Evolutionary conservation across 371 early-diverging fungal genomes (phyloP).

Genomic region (Mucor irregularis): DNA sequence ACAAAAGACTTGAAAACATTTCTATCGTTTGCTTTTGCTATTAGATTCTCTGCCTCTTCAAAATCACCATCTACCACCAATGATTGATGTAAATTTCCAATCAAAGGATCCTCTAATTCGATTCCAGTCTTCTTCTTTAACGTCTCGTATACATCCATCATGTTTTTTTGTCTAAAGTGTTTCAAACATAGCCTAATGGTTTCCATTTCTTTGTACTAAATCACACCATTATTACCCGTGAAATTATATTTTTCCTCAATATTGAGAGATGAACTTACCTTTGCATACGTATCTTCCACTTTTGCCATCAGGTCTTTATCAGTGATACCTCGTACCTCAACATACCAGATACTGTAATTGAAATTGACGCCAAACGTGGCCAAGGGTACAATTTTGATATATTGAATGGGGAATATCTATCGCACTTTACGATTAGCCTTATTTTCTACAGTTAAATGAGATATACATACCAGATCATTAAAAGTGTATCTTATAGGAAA

Average conservation of each 20-base stretch:
- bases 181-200: constrained; percentile 85
- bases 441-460: not conserved
- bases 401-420: constrained; percentile 80
- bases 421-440: not conserved
- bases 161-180: constrained; percentile 84
- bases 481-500: constrained; percentile 74
- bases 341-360: constrained; percentile 96
- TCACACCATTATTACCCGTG: not conserved
- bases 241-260: not conserved
- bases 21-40: constrained; percentile 57
- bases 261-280: constrained; percentile 44
- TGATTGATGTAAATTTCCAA: constrained; percentile 69
- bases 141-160: constrained; percentile 67
- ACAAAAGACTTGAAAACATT: constrained; percentile 75
- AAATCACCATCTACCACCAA: constrained; percentile 79
- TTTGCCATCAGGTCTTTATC: constrained; percentile 65
- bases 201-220: constrained; percentile 74
- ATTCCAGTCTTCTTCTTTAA: constrained; percentile 66
- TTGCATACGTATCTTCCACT: constrained; percentile 61
- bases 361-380: constrained; percentile 92
- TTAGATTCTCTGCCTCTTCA: constrained; percentile 65
- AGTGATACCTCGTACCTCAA: constrained; percentile 81
- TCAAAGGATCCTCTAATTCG: constrained; percentile 76
- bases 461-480: constrained; percentile 52
- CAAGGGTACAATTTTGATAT: constrained; percentile 93